Evolutionary conservation across 495 filamentous ascomycete species (phyloP).

Genomic region (Tirmania nivea): DNA sequence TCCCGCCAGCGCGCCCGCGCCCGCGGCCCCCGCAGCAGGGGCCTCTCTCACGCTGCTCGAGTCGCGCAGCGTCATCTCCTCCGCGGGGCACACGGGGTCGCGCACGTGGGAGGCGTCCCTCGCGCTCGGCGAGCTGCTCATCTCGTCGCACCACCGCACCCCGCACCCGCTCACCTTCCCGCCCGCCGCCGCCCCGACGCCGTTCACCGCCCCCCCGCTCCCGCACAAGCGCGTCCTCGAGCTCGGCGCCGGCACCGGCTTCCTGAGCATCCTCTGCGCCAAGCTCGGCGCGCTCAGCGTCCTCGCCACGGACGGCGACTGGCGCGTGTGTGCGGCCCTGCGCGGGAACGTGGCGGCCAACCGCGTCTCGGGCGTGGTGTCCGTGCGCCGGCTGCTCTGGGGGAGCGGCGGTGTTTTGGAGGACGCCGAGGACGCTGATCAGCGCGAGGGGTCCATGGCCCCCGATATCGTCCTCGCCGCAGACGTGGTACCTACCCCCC

Average conservation of each 20-base stretch:
- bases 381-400: constrained; percentile 1
- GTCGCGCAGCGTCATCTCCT: constrained; percentile 49
- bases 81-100: constrained; percentile 58
- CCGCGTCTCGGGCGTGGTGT: constrained; percentile 11
- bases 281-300: constrained; percentile 43
- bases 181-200: background rate
- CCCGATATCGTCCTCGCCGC: too few species aligned
- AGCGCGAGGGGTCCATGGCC: too few species aligned
- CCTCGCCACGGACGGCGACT: constrained; percentile 63
- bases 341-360: constrained; percentile 14
- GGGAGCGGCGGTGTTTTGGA: too few species aligned
- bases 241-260: constrained; percentile 72
- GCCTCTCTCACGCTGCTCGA: constrained; percentile 39
- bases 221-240: constrained; percentile 42
- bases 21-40: constrained; percentile 7
- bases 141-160: constrained; percentile 1
- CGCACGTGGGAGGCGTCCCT: constrained; percentile 88
- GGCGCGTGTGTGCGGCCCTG: constrained; percentile 27
- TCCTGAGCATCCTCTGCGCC: constrained; percentile 61
- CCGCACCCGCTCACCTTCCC: background rate
- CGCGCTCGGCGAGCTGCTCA: constrained; percentile 58
- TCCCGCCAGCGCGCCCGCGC: too few species aligned
- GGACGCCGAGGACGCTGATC: too few species aligned
- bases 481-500: too few species aligned
- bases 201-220: too few species aligned